phyloP scores from a whole-genome alignment of 139 green algal genomes.

The Closterium sp. region DNA sequence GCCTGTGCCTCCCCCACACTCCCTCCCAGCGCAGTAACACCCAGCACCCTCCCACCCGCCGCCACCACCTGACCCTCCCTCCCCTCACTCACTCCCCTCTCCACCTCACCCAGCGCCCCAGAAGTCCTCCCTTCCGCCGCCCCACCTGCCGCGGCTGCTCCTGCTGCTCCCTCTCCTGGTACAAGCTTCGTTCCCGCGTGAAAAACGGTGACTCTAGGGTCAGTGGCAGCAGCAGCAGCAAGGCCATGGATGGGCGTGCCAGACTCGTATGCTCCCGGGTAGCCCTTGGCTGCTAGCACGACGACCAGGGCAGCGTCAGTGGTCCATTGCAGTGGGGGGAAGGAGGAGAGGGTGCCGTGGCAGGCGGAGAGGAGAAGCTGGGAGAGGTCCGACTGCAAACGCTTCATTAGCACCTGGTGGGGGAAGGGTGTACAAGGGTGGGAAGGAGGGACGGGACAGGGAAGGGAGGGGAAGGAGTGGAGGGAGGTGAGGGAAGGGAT shows the following conservation, averaged over 20 bases:
- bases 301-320: slow-evolving; percentile 77
- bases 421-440: no score
- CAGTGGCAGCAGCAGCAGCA: slow-evolving; percentile 18
- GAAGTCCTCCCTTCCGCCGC: not conserved
- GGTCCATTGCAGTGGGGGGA: slow-evolving; percentile 51
- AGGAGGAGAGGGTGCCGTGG: not conserved
- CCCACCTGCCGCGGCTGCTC: not conserved
- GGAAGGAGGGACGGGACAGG: not conserved
- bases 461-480: not conserved
- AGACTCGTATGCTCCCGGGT: slow-evolving; percentile 89
- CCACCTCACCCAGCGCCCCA: not conserved
- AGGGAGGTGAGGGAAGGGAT: no score
- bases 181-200: slow-evolving; percentile 55
- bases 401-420: slow-evolving; percentile 75
- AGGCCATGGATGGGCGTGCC: slow-evolving; percentile 74
- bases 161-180: slow-evolving; percentile 24
- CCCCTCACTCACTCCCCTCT: not conserved
- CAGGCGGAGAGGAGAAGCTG: slow-evolving; percentile 67
- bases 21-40: slow-evolving; percentile 49
- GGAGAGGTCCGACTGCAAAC: slow-evolving; percentile 82
- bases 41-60: slow-evolving; percentile 55
- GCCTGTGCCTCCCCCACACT: slow-evolving; percentile 45
- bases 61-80: slow-evolving; percentile 9
- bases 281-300: slow-evolving; percentile 86
- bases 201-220: slow-evolving; percentile 48